phyloP scores from a whole-genome alignment of 164 flowering plant species.

The Hamamelis virginiana region DNA sequence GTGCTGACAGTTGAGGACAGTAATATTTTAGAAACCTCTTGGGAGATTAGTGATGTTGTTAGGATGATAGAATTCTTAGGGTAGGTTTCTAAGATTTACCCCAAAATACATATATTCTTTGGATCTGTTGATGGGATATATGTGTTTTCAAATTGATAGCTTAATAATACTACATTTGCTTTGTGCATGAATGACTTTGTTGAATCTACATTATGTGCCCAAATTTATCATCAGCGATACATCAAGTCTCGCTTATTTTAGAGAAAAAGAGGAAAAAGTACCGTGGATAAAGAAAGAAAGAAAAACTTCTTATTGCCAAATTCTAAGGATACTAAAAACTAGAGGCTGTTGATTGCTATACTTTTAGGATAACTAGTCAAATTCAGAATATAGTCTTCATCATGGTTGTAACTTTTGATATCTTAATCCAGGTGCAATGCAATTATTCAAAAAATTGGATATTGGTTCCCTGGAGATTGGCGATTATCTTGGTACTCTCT shows the following conservation, averaged over 20 bases:
- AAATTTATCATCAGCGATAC: not conserved
- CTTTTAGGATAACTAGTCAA: not conserved
- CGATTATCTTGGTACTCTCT: constrained; percentile 39
- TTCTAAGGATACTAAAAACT: too few relatives aligned
- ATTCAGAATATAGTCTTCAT: not conserved
- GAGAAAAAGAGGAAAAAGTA: not conserved
- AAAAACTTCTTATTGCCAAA: not conserved
- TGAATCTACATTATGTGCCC: not conserved
- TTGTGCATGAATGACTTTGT: not conserved
- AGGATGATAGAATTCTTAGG: too few relatives aligned
- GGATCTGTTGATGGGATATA: too few relatives aligned
- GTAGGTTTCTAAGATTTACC: too few relatives aligned
- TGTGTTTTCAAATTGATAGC: too few relatives aligned
- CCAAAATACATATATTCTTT: too few relatives aligned
- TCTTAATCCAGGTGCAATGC: constrained; percentile 27
- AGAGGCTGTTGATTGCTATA: not conserved
- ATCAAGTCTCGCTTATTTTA: not conserved
- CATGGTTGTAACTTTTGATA: constrained; percentile 6
- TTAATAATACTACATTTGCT: not conserved
- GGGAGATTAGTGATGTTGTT: too few relatives aligned
- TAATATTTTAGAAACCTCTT: too few relatives aligned
- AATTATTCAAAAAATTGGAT: constrained; percentile 26
- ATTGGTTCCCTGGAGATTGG: constrained; percentile 30
- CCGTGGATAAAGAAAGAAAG: not conserved
- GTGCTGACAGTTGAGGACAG: too few relatives aligned